Evolutionary conservation across 2,329 filamentous ascomycete species (phyloP).

Genomic region (Trichoderma citrinoviride): DNA sequence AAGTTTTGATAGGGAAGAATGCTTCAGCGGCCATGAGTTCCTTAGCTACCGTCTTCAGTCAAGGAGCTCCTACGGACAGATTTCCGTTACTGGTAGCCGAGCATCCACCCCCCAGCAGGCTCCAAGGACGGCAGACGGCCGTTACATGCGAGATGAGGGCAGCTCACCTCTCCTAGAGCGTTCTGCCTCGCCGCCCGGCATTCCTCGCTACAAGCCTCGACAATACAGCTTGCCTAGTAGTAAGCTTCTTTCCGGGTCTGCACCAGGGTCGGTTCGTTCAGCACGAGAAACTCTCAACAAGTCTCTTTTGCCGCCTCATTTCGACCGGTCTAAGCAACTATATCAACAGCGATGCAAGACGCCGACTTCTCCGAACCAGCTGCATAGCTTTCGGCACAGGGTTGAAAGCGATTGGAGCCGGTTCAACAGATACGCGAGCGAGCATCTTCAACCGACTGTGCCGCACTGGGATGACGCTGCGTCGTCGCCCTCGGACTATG

Average conservation of each 20-base stretch:
- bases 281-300: slow-evolving; percentile 15
- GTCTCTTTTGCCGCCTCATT: neutral
- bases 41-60: neutral
- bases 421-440: slow-evolving; percentile 8
- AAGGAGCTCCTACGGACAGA: slow-evolving; percentile 15
- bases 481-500: slow-evolving; percentile 4
- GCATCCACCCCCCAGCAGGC: slow-evolving; percentile 1
- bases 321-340: neutral
- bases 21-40: neutral
- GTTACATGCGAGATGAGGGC: slow-evolving; percentile 19
- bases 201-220: slow-evolving; percentile 19
- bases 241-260: neutral
- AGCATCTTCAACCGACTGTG: neutral
- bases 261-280: slow-evolving; percentile 19
- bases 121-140: slow-evolving; percentile 15
- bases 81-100: slow-evolving; percentile 10
- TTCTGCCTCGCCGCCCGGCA: slow-evolving; percentile 18
- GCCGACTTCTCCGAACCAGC: slow-evolving; percentile 3
- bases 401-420: slow-evolving; percentile 18
- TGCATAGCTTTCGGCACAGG: slow-evolving; percentile 15
- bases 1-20: neutral
- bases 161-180: neutral
- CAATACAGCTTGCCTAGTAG: slow-evolving; percentile 18
- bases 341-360: slow-evolving; percentile 14
- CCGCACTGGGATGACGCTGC: slow-evolving; percentile 13